Evolutionary conservation across 345 rosid genomes (phyloP).

Genomic region (rapeseed (Brassica napus)): DNA sequence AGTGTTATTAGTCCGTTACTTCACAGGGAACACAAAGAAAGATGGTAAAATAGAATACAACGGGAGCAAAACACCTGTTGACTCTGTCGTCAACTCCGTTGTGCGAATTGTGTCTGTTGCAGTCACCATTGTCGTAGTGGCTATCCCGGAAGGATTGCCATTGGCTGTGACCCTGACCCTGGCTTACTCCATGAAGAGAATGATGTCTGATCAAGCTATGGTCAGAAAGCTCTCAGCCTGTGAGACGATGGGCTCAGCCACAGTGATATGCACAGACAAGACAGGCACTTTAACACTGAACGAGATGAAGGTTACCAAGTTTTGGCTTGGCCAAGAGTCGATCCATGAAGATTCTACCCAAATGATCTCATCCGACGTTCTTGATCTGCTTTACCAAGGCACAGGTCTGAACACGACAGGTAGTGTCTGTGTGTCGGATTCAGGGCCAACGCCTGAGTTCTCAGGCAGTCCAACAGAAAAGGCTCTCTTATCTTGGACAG

Average conservation of each 20-base stretch:
- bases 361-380: conserved; percentile 27
- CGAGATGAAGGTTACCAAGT: conserved; percentile 63
- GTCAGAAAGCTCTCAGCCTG: conserved; percentile 71
- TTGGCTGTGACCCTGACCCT: conserved; percentile 75
- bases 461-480: conserved; percentile 77
- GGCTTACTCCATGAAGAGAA: conserved; percentile 76
- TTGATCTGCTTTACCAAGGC: conserved; percentile 53
- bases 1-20: conserved; percentile 63
- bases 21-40: conserved; percentile 58
- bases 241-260: conserved; percentile 79
- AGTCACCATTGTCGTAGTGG: conserved; percentile 72
- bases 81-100: conserved; percentile 48
- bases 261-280: conserved; percentile 67
- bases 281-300: conserved; percentile 73
- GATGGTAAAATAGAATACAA: conserved; percentile 45
- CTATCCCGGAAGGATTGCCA: conserved; percentile 73
- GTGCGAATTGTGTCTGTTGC: conserved; percentile 59
- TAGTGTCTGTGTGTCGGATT: conserved; percentile 38
- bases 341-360: conserved; percentile 42
- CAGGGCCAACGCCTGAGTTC: conserved; percentile 49
- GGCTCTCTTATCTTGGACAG: conserved; percentile 71
- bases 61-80: conserved; percentile 44
- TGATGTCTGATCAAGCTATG: conserved; percentile 76
- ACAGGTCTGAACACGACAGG: conserved; percentile 62
- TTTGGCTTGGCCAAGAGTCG: conserved; percentile 59